These are phyloP conservation scores for Aspergillus neotritici DNA, from an alignment of 2,329 filamentous ascomycete genomes.

Conservation along the genomic window DNA sequence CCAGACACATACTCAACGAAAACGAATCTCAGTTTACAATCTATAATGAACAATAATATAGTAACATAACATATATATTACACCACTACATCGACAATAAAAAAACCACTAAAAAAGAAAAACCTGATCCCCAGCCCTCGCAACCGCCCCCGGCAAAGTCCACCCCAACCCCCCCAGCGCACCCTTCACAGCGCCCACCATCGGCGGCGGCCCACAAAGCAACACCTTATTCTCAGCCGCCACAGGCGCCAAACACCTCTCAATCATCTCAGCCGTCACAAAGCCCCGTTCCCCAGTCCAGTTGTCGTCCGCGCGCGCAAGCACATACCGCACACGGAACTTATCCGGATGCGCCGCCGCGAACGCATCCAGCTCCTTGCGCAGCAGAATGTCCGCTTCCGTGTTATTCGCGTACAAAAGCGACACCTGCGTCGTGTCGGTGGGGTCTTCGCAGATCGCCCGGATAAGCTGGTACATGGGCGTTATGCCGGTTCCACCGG, in stretches of 20 bases:
- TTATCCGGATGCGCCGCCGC: slow-evolving; percentile 47
- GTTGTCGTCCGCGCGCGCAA: slow-evolving; percentile 41
- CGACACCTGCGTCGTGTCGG: slow-evolving; percentile 50
- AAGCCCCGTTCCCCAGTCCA: slow-evolving; percentile 48
- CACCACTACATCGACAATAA: too few species aligned
- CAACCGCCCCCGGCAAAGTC: slow-evolving; percentile 43
- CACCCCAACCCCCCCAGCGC: slow-evolving; percentile 46
- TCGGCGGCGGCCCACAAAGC: slow-evolving; percentile 55
- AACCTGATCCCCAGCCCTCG: slow-evolving; percentile 49
- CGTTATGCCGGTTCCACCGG: slow-evolving; percentile 33
- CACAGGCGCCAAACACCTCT: slow-evolving; percentile 43
- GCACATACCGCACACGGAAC: slow-evolving; percentile 51
- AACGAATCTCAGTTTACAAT: too few species aligned
- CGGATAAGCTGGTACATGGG: slow-evolving; percentile 57
- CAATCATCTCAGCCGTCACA: slow-evolving; percentile 47
- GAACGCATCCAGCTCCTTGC: slow-evolving; percentile 50
- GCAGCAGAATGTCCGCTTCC: slow-evolving; percentile 56
- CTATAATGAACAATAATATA: too few species aligned
- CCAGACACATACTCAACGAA: slow-evolving; percentile 18
- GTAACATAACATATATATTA: too few species aligned
- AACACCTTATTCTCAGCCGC: slow-evolving; percentile 46
- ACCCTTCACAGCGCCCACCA: slow-evolving; percentile 54
- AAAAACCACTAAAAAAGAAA: slow-evolving; percentile 43
- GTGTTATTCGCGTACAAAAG: slow-evolving; percentile 55
- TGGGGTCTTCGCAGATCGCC: slow-evolving; percentile 54